Conservation (phyloP, 169 alveolate genomes). For the Plasmodium ovale region DNA sequence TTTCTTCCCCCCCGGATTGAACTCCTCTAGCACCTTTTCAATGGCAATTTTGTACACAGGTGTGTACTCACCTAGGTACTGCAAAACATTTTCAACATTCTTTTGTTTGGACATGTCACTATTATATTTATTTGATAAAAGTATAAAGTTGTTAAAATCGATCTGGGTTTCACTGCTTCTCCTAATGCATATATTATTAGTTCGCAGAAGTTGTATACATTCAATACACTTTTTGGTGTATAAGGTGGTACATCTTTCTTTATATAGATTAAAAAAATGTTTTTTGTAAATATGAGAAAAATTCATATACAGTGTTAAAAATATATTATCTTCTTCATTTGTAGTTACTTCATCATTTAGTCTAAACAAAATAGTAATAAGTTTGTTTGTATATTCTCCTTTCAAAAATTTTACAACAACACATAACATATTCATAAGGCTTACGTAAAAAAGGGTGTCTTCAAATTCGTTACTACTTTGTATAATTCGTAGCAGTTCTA, state of each 20-base stretch:
- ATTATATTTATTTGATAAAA: constrained; percentile 59
- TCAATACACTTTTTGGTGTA: constrained; percentile 59
- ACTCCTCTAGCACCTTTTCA: background rate
- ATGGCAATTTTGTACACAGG: constrained; percentile 1
- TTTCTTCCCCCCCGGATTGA: background rate
- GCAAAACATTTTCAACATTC: constrained; percentile 15
- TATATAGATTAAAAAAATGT: constrained; percentile 62
- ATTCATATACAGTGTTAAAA: constrained; percentile 37
- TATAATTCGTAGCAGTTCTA: constrained; percentile 30
- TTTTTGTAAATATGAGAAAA: constrained; percentile 46
- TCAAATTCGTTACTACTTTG: constrained; percentile 19
- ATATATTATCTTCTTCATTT: constrained; percentile 43
- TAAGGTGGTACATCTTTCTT: constrained; percentile 54
- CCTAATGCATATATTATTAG: background rate
- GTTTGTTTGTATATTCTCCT: constrained; percentile 10
- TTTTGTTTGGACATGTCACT: constrained; percentile 59
- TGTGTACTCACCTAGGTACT: constrained; percentile 26
- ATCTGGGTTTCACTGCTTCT: constrained; percentile 28
- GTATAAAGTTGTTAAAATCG: constrained; percentile 68
- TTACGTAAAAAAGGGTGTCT: constrained; percentile 10
- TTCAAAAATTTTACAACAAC: constrained; percentile 25
- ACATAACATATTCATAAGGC: constrained; percentile 38
- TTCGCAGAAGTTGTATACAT: constrained; percentile 40
- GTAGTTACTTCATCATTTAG: constrained; percentile 36
- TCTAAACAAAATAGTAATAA: constrained; percentile 55